A percentile compares a stretch with the other conserved stretches of the same genome.
Conservation (phyloP, 2,329 filamentous ascomycete genomes). For the Calonectria pauciramosa region DNA sequence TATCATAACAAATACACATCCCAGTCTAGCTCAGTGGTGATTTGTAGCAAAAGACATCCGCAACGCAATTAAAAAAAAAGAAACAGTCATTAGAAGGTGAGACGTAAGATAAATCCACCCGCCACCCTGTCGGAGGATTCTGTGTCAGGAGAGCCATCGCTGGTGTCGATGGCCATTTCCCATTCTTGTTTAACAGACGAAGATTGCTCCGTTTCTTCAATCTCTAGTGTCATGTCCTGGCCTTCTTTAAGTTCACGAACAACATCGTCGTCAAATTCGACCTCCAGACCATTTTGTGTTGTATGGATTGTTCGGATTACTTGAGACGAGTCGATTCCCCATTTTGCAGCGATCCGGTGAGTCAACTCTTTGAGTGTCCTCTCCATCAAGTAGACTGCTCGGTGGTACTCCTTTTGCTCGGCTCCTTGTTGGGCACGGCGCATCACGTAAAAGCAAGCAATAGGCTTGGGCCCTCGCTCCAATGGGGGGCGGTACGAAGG, state of each 20-base stretch:
- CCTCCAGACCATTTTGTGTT: conserved; percentile 80
- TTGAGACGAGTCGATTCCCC: conserved; percentile 79
- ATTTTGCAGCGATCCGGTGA: conserved; percentile 81
- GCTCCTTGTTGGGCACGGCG: conserved; percentile 64
- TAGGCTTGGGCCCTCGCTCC: conserved; percentile 77
- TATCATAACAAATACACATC: conserved; percentile 40
- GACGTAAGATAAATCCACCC: conserved; percentile 59
- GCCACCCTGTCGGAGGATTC: conserved; percentile 32
- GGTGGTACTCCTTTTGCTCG: conserved; percentile 76
- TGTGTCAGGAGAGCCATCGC: conserved; percentile 46
- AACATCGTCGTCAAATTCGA: conserved; percentile 92
- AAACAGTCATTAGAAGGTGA: conserved; percentile 57
- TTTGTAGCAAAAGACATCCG: conserved; percentile 24
- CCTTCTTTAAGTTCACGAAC: conserved; percentile 87
- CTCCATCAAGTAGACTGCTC: conserved; percentile 87
- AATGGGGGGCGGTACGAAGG: conserved; percentile 83
- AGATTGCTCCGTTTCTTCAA: conserved; percentile 59
- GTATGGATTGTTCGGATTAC: conserved; percentile 81
- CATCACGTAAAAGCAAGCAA: conserved; percentile 90
- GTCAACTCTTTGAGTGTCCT: conserved; percentile 83
- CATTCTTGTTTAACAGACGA: conserved; percentile 66
- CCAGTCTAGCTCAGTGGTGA: conserved; percentile 41
- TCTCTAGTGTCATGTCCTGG: conserved; percentile 88
- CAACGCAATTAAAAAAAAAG: neutral
- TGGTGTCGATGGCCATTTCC: conserved; percentile 71